phyloP scores from a whole-genome alignment of 164 flowering plant genomes.

The Taxillus chinensis region DNA sequence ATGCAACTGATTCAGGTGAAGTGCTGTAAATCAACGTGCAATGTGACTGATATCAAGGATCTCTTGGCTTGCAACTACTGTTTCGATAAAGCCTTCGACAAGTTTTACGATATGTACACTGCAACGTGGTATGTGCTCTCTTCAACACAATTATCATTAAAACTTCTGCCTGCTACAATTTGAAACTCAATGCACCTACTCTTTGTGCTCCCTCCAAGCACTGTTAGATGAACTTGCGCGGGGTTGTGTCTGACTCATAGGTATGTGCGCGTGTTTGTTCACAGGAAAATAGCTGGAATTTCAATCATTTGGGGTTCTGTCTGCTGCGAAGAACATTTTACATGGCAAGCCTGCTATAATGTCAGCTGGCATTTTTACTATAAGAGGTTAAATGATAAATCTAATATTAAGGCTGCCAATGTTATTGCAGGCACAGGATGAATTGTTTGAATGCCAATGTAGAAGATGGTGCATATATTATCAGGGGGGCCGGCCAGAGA shows the following conservation, averaged over 20 bases:
- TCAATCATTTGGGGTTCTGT: conserved; percentile 68
- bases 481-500: conserved; percentile 15
- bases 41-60: conserved; percentile 67
- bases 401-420: not conserved
- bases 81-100: conserved; percentile 81
- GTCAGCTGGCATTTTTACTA: not conserved
- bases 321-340: conserved; percentile 90
- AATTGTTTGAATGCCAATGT: conserved; percentile 68
- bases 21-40: conserved; percentile 86
- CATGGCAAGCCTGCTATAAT: conserved; percentile 33
- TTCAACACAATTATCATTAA: no score
- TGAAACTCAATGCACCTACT: no score
- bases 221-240: no score
- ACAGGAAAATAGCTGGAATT: conserved; percentile 74
- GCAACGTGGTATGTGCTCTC: conserved; percentile 67
- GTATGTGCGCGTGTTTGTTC: not conserved
- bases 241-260: not conserved
- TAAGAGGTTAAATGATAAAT: not conserved
- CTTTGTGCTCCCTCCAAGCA: not conserved
- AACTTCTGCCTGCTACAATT: no score
- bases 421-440: conserved; percentile 69
- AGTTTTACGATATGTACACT: conserved; percentile 75
- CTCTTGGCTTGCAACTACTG: conserved; percentile 81
- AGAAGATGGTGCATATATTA: conserved; percentile 57
- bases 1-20: conserved; percentile 43